These are phyloP conservation scores for Venturia asperata DNA, from an alignment of 2,329 filamentous ascomycete species.

Conservation along the genomic window DNA sequence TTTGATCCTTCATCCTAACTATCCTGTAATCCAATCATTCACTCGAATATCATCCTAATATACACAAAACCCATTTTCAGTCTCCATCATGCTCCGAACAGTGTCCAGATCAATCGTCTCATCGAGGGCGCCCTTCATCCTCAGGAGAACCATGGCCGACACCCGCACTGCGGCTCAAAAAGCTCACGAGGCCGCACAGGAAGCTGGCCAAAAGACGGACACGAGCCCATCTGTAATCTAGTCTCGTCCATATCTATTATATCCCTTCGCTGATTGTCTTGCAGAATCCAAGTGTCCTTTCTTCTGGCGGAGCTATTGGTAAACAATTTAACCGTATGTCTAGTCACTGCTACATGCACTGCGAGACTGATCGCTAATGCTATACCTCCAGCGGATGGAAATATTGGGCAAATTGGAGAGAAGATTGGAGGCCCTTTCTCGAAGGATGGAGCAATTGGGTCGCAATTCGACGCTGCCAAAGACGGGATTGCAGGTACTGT, in stretches of 20 bases:
- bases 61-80: background rate
- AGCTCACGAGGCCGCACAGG: background rate
- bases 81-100: conserved; percentile 4
- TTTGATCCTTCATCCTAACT: background rate
- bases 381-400: conserved; percentile 33
- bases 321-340: conserved; percentile 48
- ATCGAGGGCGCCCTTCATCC: background rate
- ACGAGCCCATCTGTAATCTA: conserved; percentile 7
- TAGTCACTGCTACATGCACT: background rate
- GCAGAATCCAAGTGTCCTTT: conserved; percentile 36
- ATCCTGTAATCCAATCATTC: too few relatives aligned
- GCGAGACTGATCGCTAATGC: background rate
- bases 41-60: too few relatives aligned
- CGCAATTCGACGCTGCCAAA: conserved; percentile 48
- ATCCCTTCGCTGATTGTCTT: background rate
- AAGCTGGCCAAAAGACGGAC: conserved; percentile 1
- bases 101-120: background rate
- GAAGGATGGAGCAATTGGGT: conserved; percentile 48
- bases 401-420: conserved; percentile 45
- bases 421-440: conserved; percentile 45
- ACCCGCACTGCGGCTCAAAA: background rate
- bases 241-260: background rate
- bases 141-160: background rate
- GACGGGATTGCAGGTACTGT: conserved; percentile 49
- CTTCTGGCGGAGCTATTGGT: conserved; percentile 45